These are phyloP conservation scores for Cyclostephanos invisitatus DNA, from an alignment of 108 stramenopile genomes.

Conservation along the genomic window DNA sequence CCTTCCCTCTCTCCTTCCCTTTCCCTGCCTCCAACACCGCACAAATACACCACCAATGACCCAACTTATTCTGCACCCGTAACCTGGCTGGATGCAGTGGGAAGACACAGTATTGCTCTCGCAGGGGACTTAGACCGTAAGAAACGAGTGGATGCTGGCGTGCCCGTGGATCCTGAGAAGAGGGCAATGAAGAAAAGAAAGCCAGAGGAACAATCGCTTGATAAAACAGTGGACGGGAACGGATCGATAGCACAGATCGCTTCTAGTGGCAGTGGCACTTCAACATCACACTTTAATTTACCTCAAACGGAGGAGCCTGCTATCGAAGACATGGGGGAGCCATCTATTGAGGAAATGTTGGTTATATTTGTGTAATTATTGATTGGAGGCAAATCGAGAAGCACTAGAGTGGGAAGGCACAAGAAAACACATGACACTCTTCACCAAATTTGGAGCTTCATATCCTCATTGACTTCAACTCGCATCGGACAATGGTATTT, in stretches of 20 bases:
- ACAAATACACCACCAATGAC: no score
- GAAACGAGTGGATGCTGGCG: slow-evolving; percentile 61
- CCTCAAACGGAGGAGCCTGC: slow-evolving; percentile 8
- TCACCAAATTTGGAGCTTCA: no score
- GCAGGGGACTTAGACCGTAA: slow-evolving; percentile 69
- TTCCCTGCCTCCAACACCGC: no score
- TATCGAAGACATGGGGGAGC: slow-evolving; percentile 11
- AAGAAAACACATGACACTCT: no score
- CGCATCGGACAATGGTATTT: no score
- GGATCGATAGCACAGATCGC: neutral
- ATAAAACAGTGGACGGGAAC: neutral
- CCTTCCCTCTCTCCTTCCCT: no score
- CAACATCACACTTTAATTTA: neutral
- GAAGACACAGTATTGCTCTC: slow-evolving; percentile 71
- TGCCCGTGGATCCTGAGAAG: slow-evolving; percentile 10
- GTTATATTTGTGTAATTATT: no score
- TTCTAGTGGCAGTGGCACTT: neutral
- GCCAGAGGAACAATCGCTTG: neutral
- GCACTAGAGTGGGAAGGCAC: no score
- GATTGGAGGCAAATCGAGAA: no score
- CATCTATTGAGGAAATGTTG: neutral
- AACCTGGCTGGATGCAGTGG: no score
- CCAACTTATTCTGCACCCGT: no score
- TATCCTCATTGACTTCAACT: no score
- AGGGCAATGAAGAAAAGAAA: slow-evolving; percentile 10